These are phyloP conservation scores for Hericium alpestre DNA, from an alignment of 768 basidiomycete genomes.

Conservation along the genomic window DNA sequence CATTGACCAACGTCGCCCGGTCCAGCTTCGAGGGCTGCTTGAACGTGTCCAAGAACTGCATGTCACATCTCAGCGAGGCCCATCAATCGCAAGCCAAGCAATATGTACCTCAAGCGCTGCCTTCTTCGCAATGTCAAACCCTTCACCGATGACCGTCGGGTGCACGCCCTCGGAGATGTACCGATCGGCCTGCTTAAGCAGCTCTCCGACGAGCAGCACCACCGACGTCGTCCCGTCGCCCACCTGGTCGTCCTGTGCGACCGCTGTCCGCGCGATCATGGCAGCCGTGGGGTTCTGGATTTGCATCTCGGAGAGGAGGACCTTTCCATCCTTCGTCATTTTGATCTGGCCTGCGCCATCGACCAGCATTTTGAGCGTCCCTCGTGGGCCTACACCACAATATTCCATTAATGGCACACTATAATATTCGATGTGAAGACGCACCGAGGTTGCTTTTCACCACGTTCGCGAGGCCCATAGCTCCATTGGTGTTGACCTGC, in stretches of 20 bases:
- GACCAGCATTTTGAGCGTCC: conserved; percentile 98
- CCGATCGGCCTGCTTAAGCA: conserved; percentile 95
- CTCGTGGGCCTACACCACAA: conserved; percentile 72
- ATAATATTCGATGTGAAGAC: conserved; percentile 14
- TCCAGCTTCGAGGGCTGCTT: conserved; percentile 71
- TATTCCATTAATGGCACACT: conserved; percentile 1
- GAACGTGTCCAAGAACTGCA: conserved; percentile 86
- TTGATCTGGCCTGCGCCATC: conserved; percentile 98
- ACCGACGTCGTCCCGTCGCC: conserved; percentile 98
- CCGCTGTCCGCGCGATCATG: conserved; percentile 97
- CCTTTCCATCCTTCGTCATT: conserved; percentile 99
- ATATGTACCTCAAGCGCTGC: conserved; percentile 73
- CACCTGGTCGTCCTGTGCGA: conserved; percentile 98
- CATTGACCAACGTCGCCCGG: conserved; percentile 83
- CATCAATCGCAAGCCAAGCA: conserved; percentile 11
- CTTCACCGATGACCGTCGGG: conserved; percentile 89
- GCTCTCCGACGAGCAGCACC: conserved; percentile 88
- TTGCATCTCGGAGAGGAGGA: conserved; percentile 97
- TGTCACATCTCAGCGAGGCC: conserved; percentile 10
- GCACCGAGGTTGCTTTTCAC: conserved; percentile 94
- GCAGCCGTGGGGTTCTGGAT: conserved; percentile 99
- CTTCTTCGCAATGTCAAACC: conserved; percentile 97
- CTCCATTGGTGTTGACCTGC: conserved; percentile 86
- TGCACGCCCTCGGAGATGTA: conserved; percentile 98
- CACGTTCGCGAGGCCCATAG: conserved; percentile 93